phyloP scores from a whole-genome alignment of 441 rosid species.

The Codiaeum variegatum region DNA sequence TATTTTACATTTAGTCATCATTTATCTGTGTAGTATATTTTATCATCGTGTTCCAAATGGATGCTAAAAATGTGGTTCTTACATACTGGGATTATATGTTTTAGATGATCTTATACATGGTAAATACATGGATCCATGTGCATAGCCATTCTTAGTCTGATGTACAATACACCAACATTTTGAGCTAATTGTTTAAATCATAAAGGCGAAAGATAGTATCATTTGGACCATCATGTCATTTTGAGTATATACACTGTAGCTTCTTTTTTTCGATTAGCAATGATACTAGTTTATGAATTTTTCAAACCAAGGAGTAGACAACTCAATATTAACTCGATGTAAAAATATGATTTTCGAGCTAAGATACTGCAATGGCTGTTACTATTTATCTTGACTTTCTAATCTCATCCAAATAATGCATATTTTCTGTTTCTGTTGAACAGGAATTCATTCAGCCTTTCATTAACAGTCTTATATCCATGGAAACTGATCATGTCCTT shows the following conservation, averaged over 20 bases:
- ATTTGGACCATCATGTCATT: neutral
- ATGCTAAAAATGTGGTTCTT: conserved; percentile 5
- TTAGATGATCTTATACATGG: neutral
- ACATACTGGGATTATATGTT: neutral
- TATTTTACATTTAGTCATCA: neutral
- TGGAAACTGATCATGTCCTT: conserved; percentile 64
- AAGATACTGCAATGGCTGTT: neutral
- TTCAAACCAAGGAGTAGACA: neutral
- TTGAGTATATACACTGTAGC: neutral
- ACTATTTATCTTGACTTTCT: neutral
- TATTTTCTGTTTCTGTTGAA: conserved; percentile 19
- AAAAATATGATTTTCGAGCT: neutral
- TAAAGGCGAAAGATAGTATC: neutral
- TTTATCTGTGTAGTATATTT: neutral
- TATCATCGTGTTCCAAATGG: conserved; percentile 2
- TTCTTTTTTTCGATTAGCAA: neutral
- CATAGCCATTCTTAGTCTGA: neutral
- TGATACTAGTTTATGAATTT: neutral
- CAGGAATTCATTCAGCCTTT: conserved; percentile 77
- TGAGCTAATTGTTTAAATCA: neutral
- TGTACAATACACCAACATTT: neutral
- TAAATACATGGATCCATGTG: neutral
- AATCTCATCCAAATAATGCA: neutral
- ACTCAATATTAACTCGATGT: neutral
- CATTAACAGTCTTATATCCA: conserved; percentile 56